These are phyloP conservation scores for Penicillium flavigenum DNA, from an alignment of 495 filamentous ascomycete genomes.

Conservation along the genomic window DNA sequence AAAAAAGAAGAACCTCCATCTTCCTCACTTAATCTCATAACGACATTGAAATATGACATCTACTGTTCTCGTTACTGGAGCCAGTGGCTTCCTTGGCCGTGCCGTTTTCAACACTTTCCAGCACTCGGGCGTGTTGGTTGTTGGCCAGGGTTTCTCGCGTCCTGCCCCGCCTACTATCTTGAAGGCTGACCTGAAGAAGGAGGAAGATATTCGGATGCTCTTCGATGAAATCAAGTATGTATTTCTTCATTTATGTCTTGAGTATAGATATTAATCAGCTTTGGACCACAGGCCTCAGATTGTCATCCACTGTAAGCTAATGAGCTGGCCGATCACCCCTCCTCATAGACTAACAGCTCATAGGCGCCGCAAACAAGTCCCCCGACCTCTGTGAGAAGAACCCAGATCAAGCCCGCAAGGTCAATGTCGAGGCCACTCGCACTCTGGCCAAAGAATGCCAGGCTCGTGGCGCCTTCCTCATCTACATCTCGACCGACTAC, in stretches of 20 bases:
- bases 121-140: slow-evolving; percentile 65
- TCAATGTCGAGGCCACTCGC: slow-evolving; percentile 74
- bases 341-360: neutral
- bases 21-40: slow-evolving; percentile 9
- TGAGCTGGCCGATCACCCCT: neutral
- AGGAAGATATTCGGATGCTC: slow-evolving; percentile 57
- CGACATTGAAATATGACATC: slow-evolving; percentile 46
- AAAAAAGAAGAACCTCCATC: neutral
- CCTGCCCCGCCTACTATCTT: slow-evolving; percentile 69
- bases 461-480: slow-evolving; percentile 61
- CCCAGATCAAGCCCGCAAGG: slow-evolving; percentile 66
- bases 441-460: slow-evolving; percentile 66
- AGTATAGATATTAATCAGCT: slow-evolving; percentile 12
- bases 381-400: slow-evolving; percentile 82
- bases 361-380: slow-evolving; percentile 87
- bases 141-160: slow-evolving; percentile 77
- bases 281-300: slow-evolving; percentile 63
- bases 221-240: slow-evolving; percentile 57
- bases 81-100: slow-evolving; percentile 79
- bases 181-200: slow-evolving; percentile 71
- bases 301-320: slow-evolving; percentile 74
- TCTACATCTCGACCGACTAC: slow-evolving; percentile 96
- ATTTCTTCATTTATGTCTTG: neutral
- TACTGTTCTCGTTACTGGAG: slow-evolving; percentile 78
- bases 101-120: slow-evolving; percentile 76